Conservation (phyloP, 2,329 filamentous ascomycete species). For the Claviceps capensis region DNA sequence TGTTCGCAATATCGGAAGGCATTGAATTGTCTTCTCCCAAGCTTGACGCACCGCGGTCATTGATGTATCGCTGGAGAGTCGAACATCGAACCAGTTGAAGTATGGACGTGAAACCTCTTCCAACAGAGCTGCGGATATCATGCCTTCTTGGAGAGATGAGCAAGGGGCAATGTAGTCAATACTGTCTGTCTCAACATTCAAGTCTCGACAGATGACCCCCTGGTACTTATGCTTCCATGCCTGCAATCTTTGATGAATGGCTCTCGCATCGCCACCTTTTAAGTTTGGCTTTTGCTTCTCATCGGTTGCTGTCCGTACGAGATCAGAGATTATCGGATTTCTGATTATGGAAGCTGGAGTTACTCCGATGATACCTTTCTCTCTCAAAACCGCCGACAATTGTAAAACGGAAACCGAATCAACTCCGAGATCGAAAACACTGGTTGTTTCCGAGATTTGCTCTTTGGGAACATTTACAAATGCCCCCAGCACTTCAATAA, state of each 20-base stretch:
- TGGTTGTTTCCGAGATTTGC: conserved; percentile 41
- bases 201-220: conserved; percentile 32
- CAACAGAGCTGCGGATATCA: conserved; percentile 56
- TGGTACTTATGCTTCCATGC: conserved; percentile 51
- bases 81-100: conserved; percentile 61
- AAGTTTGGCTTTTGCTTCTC: neutral
- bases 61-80: conserved; percentile 33
- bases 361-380: conserved; percentile 44
- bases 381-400: conserved; percentile 50
- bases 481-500: conserved; percentile 41
- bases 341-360: conserved; percentile 56
- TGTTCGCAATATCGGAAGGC: conserved; percentile 55
- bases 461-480: conserved; percentile 32
- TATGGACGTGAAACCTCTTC: conserved; percentile 47
- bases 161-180: conserved; percentile 71
- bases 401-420: conserved; percentile 77
- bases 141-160: conserved; percentile 74
- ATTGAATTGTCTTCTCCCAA: conserved; percentile 39
- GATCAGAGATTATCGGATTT: conserved; percentile 36
- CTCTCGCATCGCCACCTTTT: conserved; percentile 20
- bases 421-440: conserved; percentile 72
- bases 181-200: conserved; percentile 35
- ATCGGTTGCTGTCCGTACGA: conserved; percentile 25
- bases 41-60: conserved; percentile 34
- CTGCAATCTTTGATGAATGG: conserved; percentile 45